Percentiles rank a stretch among this genome's conserved stretches.
These are phyloP conservation scores for Pyrus hybrid DNA, from an alignment of 331 rosid species.

Conservation along the genomic window DNA sequence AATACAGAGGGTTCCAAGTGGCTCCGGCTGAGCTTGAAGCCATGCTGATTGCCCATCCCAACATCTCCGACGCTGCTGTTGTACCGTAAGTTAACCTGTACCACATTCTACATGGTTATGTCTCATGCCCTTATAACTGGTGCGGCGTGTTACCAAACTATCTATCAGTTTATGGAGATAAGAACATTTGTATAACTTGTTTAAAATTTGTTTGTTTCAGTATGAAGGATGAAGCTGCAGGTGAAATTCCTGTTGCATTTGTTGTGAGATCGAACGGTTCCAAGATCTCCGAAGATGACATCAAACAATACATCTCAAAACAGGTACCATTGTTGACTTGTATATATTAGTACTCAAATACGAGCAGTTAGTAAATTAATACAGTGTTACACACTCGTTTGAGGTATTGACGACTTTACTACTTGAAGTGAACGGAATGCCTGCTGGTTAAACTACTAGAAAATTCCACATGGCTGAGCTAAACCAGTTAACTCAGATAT, in stretches of 20 bases:
- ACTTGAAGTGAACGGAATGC: no score
- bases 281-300: constrained; percentile 49
- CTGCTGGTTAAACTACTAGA: no score
- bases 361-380: no score
- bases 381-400: no score
- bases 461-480: no score
- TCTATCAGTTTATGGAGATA: no score
- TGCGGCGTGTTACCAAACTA: no score
- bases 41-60: constrained; percentile 48
- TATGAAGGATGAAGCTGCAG: constrained; percentile 68
- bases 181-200: neutral
- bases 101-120: neutral
- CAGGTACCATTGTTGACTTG: constrained; percentile 38
- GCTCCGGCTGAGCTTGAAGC: constrained; percentile 97
- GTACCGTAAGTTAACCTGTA: constrained; percentile 46
- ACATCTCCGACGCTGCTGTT: constrained; percentile 73
- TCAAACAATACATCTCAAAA: constrained; percentile 46
- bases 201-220: constrained; percentile 20
- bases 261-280: constrained; percentile 60
- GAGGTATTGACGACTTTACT: no score
- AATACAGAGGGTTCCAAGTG: constrained; percentile 76
- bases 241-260: constrained; percentile 80
- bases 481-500: neutral
- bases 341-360: no score
- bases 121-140: no score